Conservation (phyloP, 805 yeast species). For the Candida parachauliodes region DNA sequence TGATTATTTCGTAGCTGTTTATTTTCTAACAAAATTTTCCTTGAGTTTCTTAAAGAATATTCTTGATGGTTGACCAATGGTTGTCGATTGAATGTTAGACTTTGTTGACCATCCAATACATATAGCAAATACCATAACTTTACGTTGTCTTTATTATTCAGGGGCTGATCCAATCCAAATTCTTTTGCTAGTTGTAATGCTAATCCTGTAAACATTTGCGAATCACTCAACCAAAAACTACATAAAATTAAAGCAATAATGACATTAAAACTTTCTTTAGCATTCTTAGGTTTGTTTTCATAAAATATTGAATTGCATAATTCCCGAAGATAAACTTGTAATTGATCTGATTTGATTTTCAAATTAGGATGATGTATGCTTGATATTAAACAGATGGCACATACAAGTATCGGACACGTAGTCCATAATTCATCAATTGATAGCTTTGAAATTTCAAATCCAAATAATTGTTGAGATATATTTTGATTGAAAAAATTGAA, state of each 20-base stretch:
- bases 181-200: constrained; percentile 65
- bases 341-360: constrained; percentile 22
- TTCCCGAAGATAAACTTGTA: constrained; percentile 30
- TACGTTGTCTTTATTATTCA: constrained; percentile 40
- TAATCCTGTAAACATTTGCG: constrained; percentile 62
- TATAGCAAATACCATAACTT: constrained; percentile 66
- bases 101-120: constrained; percentile 66
- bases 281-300: constrained; percentile 38
- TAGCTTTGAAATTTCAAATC: constrained; percentile 53
- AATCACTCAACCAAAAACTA: constrained; percentile 65
- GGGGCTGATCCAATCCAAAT: constrained; percentile 40
- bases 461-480: constrained; percentile 63
- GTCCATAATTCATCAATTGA: constrained; percentile 50
- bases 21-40: constrained; percentile 33
- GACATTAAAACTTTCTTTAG: constrained; percentile 52
- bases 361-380: constrained; percentile 54
- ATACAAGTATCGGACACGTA: constrained; percentile 53
- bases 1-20: not conserved
- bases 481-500: constrained; percentile 51
- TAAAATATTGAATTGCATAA: constrained; percentile 33
- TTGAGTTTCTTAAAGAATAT: constrained; percentile 38
- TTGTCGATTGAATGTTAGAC: constrained; percentile 55
- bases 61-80: constrained; percentile 52
- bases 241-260: constrained; percentile 62
- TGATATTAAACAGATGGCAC: constrained; percentile 59